These are phyloP conservation scores for Rhizophora apiculata DNA, from an alignment of 345 rosid genomes.

Conservation along the genomic window DNA sequence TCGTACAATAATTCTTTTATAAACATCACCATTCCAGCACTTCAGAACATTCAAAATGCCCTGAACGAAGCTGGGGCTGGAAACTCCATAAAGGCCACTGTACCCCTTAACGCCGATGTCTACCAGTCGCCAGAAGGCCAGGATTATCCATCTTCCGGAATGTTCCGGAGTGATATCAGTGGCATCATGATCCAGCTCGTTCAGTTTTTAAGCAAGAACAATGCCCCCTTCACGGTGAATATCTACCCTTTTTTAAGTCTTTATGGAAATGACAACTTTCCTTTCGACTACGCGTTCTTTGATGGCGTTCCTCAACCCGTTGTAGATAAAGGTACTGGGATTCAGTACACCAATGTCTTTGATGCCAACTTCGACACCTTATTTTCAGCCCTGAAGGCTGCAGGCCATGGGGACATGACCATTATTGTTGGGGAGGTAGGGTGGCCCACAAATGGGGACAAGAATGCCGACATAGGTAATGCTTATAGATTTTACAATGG, in stretches of 20 bases:
- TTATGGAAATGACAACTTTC: constrained; percentile 66
- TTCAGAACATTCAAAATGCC: constrained; percentile 83
- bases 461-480: constrained; percentile 53
- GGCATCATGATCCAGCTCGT: constrained; percentile 64
- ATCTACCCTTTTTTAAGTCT: constrained; percentile 94
- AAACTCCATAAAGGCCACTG: constrained; percentile 72
- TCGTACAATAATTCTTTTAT: constrained; percentile 64
- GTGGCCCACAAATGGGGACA: constrained; percentile 95
- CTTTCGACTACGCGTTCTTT: constrained; percentile 85
- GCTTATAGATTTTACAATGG: constrained; percentile 75
- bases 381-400: constrained; percentile 56
- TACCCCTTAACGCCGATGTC: constrained; percentile 83
- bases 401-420: constrained; percentile 56
- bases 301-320: constrained; percentile 56
- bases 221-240: constrained; percentile 79
- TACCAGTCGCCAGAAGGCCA: constrained; percentile 55
- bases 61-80: constrained; percentile 71
- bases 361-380: constrained; percentile 90
- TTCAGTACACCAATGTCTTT: constrained; percentile 70
- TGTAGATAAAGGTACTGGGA: constrained; percentile 40
- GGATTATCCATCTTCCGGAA: constrained; percentile 74
- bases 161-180: constrained; percentile 58
- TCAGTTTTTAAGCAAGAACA: constrained; percentile 56
- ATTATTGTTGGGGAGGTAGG: constrained; percentile 80
- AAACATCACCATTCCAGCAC: constrained; percentile 75